Evolutionary conservation across 2,329 filamentous ascomycete species (phyloP).

Genomic region (Pezicula carpinea): DNA sequence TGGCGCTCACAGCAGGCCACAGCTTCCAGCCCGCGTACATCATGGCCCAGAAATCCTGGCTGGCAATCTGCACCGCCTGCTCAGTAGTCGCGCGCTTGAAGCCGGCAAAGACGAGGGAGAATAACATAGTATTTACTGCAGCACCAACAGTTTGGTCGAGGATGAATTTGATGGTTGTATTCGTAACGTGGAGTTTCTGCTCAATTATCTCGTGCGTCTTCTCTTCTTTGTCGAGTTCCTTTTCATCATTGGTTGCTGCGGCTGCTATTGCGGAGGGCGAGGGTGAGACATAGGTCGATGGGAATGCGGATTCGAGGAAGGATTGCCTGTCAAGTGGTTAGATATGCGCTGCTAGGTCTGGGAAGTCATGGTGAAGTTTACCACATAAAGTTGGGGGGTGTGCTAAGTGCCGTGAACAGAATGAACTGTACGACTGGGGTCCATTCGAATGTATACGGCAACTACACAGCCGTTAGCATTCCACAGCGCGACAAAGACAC

Average conservation of each 20-base stretch:
- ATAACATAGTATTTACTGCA: conserved; percentile 59
- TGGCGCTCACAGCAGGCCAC: conserved; percentile 65
- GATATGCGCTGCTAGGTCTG: conserved; percentile 12
- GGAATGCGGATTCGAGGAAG: conserved; percentile 70
- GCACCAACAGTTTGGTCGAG: conserved; percentile 68
- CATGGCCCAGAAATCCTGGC: conserved; percentile 58
- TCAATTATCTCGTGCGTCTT: conserved; percentile 39
- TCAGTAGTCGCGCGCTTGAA: conserved; percentile 35
- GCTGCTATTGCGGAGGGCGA: conserved; percentile 35
- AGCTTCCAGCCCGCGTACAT: conserved; percentile 66
- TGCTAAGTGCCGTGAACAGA: conserved; percentile 66
- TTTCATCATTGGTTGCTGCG: conserved; percentile 36
- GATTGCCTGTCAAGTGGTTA: conserved; percentile 55
- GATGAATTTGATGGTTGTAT: conserved; percentile 62
- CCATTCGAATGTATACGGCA: conserved; percentile 57
- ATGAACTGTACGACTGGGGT: conserved; percentile 72
- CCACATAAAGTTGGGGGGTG: conserved; percentile 83
- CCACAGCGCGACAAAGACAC: conserved; percentile 1
- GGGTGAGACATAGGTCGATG: conserved; percentile 46
- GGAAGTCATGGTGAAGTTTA: conserved; percentile 30
- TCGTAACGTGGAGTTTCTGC: conserved; percentile 53
- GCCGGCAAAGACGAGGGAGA: conserved; percentile 49
- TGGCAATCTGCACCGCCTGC: conserved; percentile 38
- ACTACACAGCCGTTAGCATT: conserved; percentile 35
- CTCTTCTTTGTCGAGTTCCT: conserved; percentile 35